These are phyloP conservation scores for Ogataea ramenticola DNA, from an alignment of 805 yeast species.

Conservation along the genomic window DNA sequence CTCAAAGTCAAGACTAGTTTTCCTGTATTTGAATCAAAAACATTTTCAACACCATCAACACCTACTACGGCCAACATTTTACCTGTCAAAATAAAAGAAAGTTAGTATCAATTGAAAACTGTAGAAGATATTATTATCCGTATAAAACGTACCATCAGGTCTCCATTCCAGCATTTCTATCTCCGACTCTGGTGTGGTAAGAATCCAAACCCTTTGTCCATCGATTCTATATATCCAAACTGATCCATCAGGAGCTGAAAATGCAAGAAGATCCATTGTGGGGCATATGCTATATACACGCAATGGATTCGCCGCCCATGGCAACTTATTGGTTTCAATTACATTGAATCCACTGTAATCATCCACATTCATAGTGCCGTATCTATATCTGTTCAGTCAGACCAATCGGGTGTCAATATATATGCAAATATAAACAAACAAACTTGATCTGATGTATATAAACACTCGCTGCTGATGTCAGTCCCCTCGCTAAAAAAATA, in stretches of 20 bases:
- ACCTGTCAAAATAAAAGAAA: slow-evolving; percentile 13
- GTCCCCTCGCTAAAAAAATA: no score
- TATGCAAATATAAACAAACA: no score
- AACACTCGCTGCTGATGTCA: no score
- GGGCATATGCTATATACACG: slow-evolving; percentile 19
- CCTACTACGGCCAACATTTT: slow-evolving; percentile 22
- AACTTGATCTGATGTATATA: no score
- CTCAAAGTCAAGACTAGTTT: slow-evolving; percentile 13
- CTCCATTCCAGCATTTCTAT: slow-evolving; percentile 3
- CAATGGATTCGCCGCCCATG: background rate
- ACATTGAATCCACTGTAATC: background rate
- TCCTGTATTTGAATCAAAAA: slow-evolving; percentile 25
- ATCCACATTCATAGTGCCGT: background rate
- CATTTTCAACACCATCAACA: slow-evolving; percentile 12
- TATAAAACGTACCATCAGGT: slow-evolving; percentile 6
- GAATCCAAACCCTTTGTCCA: slow-evolving; percentile 26
- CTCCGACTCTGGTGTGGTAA: slow-evolving; percentile 1
- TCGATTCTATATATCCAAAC: slow-evolving; percentile 25
- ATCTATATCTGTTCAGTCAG: background rate
- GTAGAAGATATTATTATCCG: no score
- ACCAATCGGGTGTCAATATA: no score
- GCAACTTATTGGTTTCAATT: background rate
- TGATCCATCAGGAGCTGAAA: slow-evolving; percentile 19
- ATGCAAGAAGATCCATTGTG: slow-evolving; percentile 26
- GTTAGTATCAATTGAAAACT: no score